Evolutionary conservation across 2,329 filamentous ascomycete species (phyloP).

Genomic region (Bipolaris gigantea): DNA sequence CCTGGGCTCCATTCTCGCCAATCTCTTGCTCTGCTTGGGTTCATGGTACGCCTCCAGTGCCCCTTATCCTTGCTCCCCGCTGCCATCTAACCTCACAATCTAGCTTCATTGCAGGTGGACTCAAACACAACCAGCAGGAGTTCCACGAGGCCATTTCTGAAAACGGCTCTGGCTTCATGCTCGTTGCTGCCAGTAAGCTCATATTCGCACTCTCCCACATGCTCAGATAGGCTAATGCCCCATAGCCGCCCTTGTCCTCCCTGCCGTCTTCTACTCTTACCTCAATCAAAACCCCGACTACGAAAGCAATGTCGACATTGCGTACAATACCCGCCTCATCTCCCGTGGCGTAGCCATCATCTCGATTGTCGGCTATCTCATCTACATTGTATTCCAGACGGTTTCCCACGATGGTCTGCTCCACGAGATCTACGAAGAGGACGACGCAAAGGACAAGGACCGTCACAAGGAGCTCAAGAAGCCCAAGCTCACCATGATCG

Average conservation of each 20-base stretch:
- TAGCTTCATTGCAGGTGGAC: constrained; percentile 71
- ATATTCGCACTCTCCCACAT: neutral
- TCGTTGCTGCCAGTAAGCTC: constrained; percentile 68
- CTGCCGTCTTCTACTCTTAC: constrained; percentile 57
- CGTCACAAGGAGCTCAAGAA: constrained; percentile 62
- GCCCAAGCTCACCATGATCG: constrained; percentile 73
- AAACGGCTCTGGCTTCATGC: constrained; percentile 73
- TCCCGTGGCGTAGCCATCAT: constrained; percentile 72
- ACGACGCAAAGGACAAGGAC: constrained; percentile 69
- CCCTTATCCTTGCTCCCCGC: neutral
- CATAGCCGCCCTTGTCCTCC: constrained; percentile 53
- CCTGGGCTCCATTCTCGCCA: constrained; percentile 79
- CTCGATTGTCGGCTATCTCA: constrained; percentile 66
- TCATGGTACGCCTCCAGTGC: constrained; percentile 52
- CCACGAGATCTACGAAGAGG: constrained; percentile 70
- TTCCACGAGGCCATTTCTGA: constrained; percentile 79
- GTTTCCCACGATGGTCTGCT: constrained; percentile 76
- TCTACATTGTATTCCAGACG: constrained; percentile 71
- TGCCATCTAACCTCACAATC: neutral
- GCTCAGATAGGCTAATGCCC: constrained; percentile 11
- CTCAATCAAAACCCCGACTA: constrained; percentile 34
- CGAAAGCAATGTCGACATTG: constrained; percentile 52
- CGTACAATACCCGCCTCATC: constrained; percentile 61
- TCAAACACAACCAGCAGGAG: constrained; percentile 66
- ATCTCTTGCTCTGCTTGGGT: constrained; percentile 77